Percentiles rank a stretch among this genome's conserved stretches.
Evolutionary conservation across 306 rosid species (phyloP).

Genomic region (Herpetospermum pedunculosum): DNA sequence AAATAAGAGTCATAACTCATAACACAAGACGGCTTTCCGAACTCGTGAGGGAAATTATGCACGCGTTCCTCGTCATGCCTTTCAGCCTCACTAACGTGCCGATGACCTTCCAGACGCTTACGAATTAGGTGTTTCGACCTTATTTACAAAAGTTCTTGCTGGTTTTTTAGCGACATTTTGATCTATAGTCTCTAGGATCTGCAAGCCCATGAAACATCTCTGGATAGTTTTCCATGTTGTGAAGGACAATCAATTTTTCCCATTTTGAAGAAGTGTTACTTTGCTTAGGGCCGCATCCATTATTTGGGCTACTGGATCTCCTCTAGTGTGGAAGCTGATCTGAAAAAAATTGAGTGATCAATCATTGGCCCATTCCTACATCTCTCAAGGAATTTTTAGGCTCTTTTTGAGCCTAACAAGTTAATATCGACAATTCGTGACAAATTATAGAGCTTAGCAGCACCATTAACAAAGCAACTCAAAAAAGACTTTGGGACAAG

Average conservation of each 20-base stretch:
- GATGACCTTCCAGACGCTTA: background rate
- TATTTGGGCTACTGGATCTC: background rate
- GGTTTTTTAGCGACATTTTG: background rate
- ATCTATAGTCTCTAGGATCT: background rate
- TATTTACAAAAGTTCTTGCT: background rate
- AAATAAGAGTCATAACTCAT: background rate
- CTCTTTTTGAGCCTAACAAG: background rate
- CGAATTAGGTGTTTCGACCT: background rate
- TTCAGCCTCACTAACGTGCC: background rate
- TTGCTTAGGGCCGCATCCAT: background rate
- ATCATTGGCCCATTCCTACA: background rate
- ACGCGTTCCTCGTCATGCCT: background rate
- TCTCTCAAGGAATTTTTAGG: background rate
- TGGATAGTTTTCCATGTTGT: background rate
- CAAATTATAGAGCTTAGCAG: background rate
- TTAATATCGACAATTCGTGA: background rate
- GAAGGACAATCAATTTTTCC: background rate
- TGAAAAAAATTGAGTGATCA: no score
- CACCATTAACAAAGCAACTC: background rate
- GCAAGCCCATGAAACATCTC: background rate
- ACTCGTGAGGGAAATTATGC: background rate
- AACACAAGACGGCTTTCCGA: background rate
- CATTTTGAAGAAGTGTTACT: background rate
- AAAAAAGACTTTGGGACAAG: background rate
- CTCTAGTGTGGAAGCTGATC: background rate